These are phyloP conservation scores for Fomitiporia mediterranea DNA, from an alignment of 1,284 basidiomycete genomes.

Conservation along the genomic window DNA sequence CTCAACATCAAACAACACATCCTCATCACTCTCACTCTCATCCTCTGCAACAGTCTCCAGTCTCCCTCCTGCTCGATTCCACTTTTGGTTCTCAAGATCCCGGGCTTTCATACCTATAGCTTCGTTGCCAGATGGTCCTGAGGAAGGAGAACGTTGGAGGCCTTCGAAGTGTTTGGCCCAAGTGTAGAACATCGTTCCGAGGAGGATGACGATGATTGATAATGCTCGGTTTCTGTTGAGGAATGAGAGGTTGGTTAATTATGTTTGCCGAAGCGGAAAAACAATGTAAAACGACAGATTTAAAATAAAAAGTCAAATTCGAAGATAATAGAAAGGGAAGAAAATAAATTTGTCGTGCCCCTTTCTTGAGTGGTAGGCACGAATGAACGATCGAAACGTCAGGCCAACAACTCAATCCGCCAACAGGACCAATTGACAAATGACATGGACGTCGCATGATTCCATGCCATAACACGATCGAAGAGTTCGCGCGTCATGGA, in stretches of 20 bases:
- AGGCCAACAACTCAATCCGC: too few species aligned
- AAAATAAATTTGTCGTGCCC: not conserved
- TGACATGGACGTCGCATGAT: too few species aligned
- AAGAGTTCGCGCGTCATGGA: too few species aligned
- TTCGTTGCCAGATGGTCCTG: not conserved
- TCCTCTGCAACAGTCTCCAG: conserved; percentile 4
- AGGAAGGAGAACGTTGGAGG: not conserved
- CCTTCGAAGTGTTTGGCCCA: conserved; percentile 21
- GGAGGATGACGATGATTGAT: conserved; percentile 58
- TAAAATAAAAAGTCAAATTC: not conserved
- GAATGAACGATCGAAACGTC: too few species aligned
- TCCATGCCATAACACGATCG: too few species aligned
- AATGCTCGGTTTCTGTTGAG: conserved; percentile 48
- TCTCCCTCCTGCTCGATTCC: not conserved
- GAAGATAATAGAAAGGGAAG: not conserved
- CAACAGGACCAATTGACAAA: too few species aligned
- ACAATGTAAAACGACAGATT: not conserved
- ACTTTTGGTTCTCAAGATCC: conserved; percentile 4
- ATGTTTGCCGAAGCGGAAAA: conserved; percentile 1
- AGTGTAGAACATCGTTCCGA: conserved; percentile 48
- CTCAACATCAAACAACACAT: conserved; percentile 19
- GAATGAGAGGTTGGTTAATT: not conserved
- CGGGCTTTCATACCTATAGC: conserved; percentile 8
- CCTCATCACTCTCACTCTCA: conserved; percentile 13
- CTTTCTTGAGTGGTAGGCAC: too few species aligned